phyloP scores from a whole-genome alignment of 169 alveolate genomes.

The Besnoitia besnoiti region DNA sequence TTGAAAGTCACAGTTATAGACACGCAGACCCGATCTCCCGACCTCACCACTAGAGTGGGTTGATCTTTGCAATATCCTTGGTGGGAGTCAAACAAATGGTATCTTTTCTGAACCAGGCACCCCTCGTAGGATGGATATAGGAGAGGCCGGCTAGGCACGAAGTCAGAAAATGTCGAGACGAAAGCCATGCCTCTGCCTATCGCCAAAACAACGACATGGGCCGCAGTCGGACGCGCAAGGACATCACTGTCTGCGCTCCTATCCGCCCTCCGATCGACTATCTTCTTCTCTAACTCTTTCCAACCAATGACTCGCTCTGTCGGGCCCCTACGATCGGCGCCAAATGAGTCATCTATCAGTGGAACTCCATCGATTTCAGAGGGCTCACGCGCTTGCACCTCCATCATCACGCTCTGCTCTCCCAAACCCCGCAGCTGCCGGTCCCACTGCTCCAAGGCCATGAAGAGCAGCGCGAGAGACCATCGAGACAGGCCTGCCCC shows the following conservation, averaged over 20 bases:
- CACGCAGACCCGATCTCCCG: slow-evolving; percentile 38
- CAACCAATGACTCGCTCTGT: neutral
- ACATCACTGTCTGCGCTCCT: too few species aligned
- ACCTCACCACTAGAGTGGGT: neutral
- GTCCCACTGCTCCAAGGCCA: slow-evolving; percentile 25
- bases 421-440: neutral
- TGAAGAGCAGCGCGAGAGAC: neutral
- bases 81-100: slow-evolving; percentile 9
- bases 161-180: neutral
- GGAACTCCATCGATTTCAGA: neutral
- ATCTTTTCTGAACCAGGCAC: slow-evolving; percentile 14
- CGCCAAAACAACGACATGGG: neutral
- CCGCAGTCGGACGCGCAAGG: slow-evolving; percentile 1
- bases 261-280: neutral
- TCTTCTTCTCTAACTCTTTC: neutral
- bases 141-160: neutral
- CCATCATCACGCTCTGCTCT: neutral
- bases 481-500: neutral
- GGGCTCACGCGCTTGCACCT: slow-evolving; percentile 4
- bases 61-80: neutral
- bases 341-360: neutral
- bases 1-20: slow-evolving; percentile 7
- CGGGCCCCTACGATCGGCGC: neutral
- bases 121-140: neutral
- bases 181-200: neutral